Evolutionary conservation across 2,329 filamentous ascomycete genomes (phyloP), one percentile per base, ranked within the genome.

Genomic region (Fusarium equiseti): DNA sequence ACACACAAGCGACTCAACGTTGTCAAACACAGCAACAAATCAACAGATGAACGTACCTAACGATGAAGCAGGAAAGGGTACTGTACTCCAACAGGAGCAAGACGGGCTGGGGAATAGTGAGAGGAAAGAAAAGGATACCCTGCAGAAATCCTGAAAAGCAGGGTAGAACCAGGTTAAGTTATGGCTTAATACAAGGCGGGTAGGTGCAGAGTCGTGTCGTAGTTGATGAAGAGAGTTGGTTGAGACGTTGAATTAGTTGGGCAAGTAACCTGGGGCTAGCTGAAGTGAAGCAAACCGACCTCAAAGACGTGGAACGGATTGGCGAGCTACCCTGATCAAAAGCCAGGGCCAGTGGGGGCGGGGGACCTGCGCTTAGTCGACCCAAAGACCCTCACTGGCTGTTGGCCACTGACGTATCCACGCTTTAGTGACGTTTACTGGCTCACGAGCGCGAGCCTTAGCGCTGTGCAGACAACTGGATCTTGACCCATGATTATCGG

Each of bases 391-490:
- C 9, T 52, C 50, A 52, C 57, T 59, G 65, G 44, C 31, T 65
- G 56, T 50, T 72, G 66, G 68, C 68, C 70, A 61, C 69, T 67
- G 66, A 70, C 69, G 61, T 70, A 70, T 31, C 62, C 45, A 46
- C 44, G 35, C 43, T 40, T 31, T 40, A 58, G 59, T 73, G 70
- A 65, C 58, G 61, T 68, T 73, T 49, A 71, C 58, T 68, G 66
- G 66, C 31, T 66, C 13, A 48, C 43, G 58, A 56, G 53, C 40
- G 29, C 53, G 44, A 53, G 43, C 38, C 29, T 68, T 71, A 70
- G 68, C 63, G 68, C 68, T 71, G 26, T 60, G 53, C 58, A 56
- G 58, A 38, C 26, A 52, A 53, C 52, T 54, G 46, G 54, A 49
- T 66, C 38, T 53, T 51, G 62, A 50, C 20, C 62, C 52, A 54